Conservation (phyloP, 345 rosid species). For the Citrus hindsii region DNA sequence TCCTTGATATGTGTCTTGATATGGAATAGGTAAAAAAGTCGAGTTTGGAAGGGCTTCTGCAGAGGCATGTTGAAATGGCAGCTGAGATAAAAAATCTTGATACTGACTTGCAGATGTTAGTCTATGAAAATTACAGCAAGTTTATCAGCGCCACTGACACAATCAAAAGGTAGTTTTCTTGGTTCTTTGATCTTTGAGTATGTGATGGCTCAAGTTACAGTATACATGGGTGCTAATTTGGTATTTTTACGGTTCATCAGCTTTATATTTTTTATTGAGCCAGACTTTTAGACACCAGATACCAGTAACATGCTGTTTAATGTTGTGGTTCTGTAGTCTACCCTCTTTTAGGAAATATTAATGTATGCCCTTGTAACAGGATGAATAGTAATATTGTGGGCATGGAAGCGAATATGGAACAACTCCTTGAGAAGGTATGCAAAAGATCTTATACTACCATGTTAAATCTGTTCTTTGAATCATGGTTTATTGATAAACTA, state of each 20-base stretch:
- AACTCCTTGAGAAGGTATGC: slow-evolving; percentile 83
- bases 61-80: slow-evolving; percentile 94
- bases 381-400: slow-evolving; percentile 97
- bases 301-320: neutral
- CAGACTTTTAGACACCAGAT: neutral
- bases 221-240: neutral
- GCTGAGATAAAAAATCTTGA: slow-evolving; percentile 97
- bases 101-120: slow-evolving; percentile 96
- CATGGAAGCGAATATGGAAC: slow-evolving; percentile 96
- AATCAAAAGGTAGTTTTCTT: slow-evolving; percentile 66
- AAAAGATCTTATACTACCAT: neutral
- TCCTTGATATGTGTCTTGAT: neutral
- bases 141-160: slow-evolving; percentile 99
- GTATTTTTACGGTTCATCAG: neutral
- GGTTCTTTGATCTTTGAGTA: neutral
- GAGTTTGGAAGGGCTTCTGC: slow-evolving; percentile 81
- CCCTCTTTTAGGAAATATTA: neutral
- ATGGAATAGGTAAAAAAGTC: slow-evolving; percentile 66
- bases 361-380: slow-evolving; percentile 44
- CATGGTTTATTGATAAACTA: neutral
- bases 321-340: neutral
- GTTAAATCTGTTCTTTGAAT: neutral
- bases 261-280: neutral
- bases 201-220: neutral
- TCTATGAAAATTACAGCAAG: slow-evolving; percentile 94